phyloP scores from a whole-genome alignment of 2,329 filamentous ascomycete species.

The Penicillium fuscoglaucum region DNA sequence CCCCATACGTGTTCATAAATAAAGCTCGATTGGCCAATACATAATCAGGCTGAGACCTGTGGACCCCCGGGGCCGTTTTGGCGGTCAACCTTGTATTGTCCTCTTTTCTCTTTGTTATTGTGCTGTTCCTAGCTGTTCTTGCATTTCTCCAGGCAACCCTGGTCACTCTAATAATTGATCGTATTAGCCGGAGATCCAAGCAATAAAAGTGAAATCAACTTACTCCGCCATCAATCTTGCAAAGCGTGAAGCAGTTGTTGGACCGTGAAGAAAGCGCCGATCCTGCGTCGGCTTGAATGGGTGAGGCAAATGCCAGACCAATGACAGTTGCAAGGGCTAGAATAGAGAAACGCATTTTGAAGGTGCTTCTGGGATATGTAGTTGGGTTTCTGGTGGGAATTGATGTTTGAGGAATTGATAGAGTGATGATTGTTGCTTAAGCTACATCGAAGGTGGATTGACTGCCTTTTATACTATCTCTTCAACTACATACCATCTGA shows the following conservation, averaged over 20 bases:
- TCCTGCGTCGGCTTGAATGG: not conserved
- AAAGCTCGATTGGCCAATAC: not conserved
- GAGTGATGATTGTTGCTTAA: not conserved
- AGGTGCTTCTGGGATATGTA: not conserved
- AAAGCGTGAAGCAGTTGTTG: slow-evolving; percentile 2
- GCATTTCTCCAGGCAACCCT: not conserved
- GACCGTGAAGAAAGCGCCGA: not conserved
- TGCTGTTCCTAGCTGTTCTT: not conserved
- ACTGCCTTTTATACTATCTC: not conserved
- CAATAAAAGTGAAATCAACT: not conserved
- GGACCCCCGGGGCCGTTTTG: not conserved
- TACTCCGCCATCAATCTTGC: slow-evolving; percentile 1
- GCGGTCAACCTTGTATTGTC: not conserved
- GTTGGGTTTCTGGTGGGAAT: not conserved
- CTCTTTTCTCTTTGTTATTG: not conserved
- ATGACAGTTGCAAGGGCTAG: not conserved
- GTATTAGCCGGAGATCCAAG: not conserved
- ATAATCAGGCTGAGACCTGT: no score
- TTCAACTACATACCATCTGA: not conserved
- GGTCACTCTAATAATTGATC: not conserved
- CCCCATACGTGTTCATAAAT: not conserved
- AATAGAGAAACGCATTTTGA: not conserved
- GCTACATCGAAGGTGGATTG: not conserved
- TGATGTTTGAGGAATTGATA: not conserved
- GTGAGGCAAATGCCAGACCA: not conserved